Conservation (phyloP, 257 asterid genomes). For the Nyctanthes arbortristis region DNA sequence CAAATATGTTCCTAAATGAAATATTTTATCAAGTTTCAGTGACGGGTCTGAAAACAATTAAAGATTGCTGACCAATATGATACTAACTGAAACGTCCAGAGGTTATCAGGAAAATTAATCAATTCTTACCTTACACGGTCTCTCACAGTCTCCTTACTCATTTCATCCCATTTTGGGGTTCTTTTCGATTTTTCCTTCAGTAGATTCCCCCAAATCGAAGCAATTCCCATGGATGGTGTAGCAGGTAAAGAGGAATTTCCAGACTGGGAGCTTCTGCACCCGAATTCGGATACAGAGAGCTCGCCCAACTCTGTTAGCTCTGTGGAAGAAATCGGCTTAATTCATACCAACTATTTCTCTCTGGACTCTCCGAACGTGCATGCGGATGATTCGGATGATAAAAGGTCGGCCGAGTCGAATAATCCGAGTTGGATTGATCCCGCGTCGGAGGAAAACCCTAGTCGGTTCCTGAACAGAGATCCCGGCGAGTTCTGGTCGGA, state of each 20-base stretch:
- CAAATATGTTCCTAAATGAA: too few species aligned
- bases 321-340: conserved; percentile 46
- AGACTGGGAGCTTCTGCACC: conserved; percentile 81
- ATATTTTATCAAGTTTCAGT: too few species aligned
- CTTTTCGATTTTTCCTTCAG: neutral
- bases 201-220: neutral
- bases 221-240: conserved; percentile 37
- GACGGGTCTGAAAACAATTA: too few species aligned
- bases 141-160: neutral
- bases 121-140: neutral
- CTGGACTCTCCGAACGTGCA: conserved; percentile 38
- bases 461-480: conserved; percentile 43
- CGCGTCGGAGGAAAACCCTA: conserved; percentile 44
- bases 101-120: too few species aligned
- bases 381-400: conserved; percentile 37
- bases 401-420: conserved; percentile 59
- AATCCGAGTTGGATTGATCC: conserved; percentile 90
- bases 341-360: conserved; percentile 69
- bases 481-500: conserved; percentile 69
- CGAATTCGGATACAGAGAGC: conserved; percentile 42
- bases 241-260: conserved; percentile 49
- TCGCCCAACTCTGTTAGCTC: conserved; percentile 30
- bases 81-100: too few species aligned
- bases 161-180: neutral
- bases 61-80: too few species aligned